Evolutionary conservation across 2,329 filamentous ascomycete species (phyloP).

Genomic region (Emydomyces testavorans): DNA sequence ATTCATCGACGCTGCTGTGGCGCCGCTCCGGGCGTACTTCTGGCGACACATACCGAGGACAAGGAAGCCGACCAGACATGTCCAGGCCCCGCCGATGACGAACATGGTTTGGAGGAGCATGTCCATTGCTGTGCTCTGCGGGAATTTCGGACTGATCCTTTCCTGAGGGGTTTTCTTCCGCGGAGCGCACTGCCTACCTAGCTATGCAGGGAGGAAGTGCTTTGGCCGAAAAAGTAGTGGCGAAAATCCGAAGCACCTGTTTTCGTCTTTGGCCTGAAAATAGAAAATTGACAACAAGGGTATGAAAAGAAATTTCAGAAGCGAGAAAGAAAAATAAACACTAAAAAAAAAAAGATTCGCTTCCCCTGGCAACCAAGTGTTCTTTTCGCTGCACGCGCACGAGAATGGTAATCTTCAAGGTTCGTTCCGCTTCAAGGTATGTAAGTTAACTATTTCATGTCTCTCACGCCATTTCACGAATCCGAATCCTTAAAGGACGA

Average conservation of each 20-base stretch:
- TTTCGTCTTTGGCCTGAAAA: too few relatives aligned
- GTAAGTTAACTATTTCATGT: not conserved
- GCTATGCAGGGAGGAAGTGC: too few relatives aligned
- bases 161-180: too few relatives aligned
- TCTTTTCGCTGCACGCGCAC: slow-evolving; percentile 11
- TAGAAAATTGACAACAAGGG: not conserved
- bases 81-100: slow-evolving; percentile 16
- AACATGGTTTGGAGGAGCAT: slow-evolving; percentile 15
- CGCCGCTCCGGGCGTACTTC: slow-evolving; percentile 12
- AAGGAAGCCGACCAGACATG: slow-evolving; percentile 17
- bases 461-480: not conserved
- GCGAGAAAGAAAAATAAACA: not conserved
- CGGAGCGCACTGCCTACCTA: too few relatives aligned
- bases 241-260: not conserved
- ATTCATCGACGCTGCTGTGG: slow-evolving; percentile 6
- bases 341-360: slow-evolving; percentile 2
- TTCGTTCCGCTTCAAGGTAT: slow-evolving; percentile 1
- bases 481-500: not conserved
- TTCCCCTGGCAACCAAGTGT: slow-evolving; percentile 6
- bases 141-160: too few relatives aligned
- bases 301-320: not conserved
- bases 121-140: slow-evolving; percentile 11
- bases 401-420: slow-evolving; percentile 12
- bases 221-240: not conserved
- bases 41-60: slow-evolving; percentile 17